Evolutionary conservation across 805 yeast genomes (phyloP).

Genomic region (Hyphopichia homilentoma): DNA sequence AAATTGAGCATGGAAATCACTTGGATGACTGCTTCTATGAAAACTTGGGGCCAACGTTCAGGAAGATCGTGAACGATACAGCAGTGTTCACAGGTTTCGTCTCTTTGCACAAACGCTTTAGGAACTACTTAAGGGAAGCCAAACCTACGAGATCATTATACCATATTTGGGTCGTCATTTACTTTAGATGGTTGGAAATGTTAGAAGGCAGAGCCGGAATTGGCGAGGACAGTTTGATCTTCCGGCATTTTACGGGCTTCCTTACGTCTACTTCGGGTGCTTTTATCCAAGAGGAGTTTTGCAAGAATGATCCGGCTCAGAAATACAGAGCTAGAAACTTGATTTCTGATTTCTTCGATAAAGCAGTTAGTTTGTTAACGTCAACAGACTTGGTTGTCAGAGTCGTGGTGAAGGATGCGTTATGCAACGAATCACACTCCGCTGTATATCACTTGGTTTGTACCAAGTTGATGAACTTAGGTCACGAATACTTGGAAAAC

Average conservation of each 20-base stretch:
- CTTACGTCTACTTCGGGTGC: slow-evolving; percentile 69
- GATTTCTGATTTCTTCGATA: slow-evolving; percentile 47
- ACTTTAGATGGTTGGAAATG: slow-evolving; percentile 44
- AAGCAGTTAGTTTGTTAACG: slow-evolving; percentile 46
- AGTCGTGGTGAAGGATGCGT: slow-evolving; percentile 68
- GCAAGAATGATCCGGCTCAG: slow-evolving; percentile 16
- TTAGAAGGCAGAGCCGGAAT: slow-evolving; percentile 20
- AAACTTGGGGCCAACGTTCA: slow-evolving; percentile 25
- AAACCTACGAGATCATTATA: slow-evolving; percentile 26
- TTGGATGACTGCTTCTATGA: slow-evolving; percentile 9
- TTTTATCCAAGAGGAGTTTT: slow-evolving; percentile 36
- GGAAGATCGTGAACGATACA: slow-evolving; percentile 47
- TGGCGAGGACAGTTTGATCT: slow-evolving; percentile 43
- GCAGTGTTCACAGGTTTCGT: slow-evolving; percentile 64
- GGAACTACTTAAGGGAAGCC: slow-evolving; percentile 30
- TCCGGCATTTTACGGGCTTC: slow-evolving; percentile 69
- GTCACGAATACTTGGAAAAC: slow-evolving; percentile 29
- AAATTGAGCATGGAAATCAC: slow-evolving; percentile 7
- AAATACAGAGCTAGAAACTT: slow-evolving; percentile 28
- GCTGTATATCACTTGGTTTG: slow-evolving; percentile 48
- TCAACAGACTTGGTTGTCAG: slow-evolving; percentile 52
- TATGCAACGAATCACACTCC: slow-evolving; percentile 64
- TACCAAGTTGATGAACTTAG: slow-evolving; percentile 36
- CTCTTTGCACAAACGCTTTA: slow-evolving; percentile 66
- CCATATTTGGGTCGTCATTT: slow-evolving; percentile 44